Evolutionary conservation across 345 rosid species (phyloP).

Genomic region (Alliaria petiolata): DNA sequence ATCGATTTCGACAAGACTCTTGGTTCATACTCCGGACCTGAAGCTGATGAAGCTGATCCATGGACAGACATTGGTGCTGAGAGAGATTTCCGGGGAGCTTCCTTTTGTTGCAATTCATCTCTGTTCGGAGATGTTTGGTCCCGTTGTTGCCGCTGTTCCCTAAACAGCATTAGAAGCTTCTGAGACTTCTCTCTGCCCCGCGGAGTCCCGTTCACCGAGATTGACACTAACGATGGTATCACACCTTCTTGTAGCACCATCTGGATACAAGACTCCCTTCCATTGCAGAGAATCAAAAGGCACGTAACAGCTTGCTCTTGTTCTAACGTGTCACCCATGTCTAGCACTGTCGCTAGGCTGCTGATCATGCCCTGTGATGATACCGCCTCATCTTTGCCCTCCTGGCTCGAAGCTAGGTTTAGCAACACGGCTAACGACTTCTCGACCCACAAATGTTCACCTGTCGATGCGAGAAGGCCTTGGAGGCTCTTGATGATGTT

Average conservation of each 20-base stretch:
- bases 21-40: conserved; percentile 41
- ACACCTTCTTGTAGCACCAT: conserved; percentile 97
- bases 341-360: conserved; percentile 59
- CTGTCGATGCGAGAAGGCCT: conserved; percentile 55
- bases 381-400: conserved; percentile 65
- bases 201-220: conserved; percentile 84
- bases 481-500: conserved; percentile 65
- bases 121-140: conserved; percentile 51
- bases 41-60: conserved; percentile 21
- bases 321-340: conserved; percentile 59
- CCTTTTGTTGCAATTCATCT: conserved; percentile 29
- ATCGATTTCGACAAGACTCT: conserved; percentile 60
- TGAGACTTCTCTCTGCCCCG: conserved; percentile 89
- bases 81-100: conserved; percentile 30
- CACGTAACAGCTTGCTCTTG: conserved; percentile 90
- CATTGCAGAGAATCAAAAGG: conserved; percentile 63
- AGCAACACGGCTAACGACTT: conserved; percentile 73
- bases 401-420: conserved; percentile 57
- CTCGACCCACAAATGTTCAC: conserved; percentile 64
- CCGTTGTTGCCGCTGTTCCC: conserved; percentile 90
- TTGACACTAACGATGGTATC: conserved; percentile 85
- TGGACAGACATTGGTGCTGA: conserved; percentile 21
- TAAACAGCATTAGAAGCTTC: conserved; percentile 80
- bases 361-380: conserved; percentile 63
- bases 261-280: conserved; percentile 71